phyloP scores from a whole-genome alignment of 768 basidiomycete genomes.

The Rhizopogon rudus region DNA sequence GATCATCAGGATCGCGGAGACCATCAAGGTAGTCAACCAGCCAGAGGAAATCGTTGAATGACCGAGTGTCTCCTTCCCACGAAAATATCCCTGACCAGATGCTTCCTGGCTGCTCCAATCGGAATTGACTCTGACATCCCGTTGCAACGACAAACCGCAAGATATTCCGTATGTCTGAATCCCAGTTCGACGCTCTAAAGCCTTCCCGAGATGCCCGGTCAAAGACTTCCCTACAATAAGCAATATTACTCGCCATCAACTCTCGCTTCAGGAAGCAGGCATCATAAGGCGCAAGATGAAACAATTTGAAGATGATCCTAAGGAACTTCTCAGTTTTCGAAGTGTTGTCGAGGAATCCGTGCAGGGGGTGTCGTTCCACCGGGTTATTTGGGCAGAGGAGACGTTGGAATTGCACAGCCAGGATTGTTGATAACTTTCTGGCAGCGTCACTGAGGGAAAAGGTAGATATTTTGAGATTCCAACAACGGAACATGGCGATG shows the following conservation, averaged over 20 bases:
- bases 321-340: not conserved
- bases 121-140: not conserved
- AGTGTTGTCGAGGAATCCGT: not conserved
- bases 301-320: not conserved
- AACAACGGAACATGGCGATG: not conserved
- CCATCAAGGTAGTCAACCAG: not conserved
- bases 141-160: not conserved
- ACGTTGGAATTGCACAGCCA: not conserved
- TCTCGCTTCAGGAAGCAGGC: not conserved
- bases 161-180: not conserved
- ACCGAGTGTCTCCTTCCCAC: not conserved
- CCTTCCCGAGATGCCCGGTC: not conserved
- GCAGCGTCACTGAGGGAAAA: not conserved
- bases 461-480: not conserved
- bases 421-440: not conserved
- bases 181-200: not conserved
- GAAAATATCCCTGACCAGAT: not conserved
- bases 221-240: not conserved
- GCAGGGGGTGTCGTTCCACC: not conserved
- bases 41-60: not conserved
- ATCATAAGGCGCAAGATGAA: not conserved
- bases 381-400: not conserved
- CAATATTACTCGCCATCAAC: not conserved
- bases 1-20: not conserved
- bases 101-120: not conserved